Conservation (phyloP, 2,329 filamentous ascomycete genomes). For the Aschersonia sp. region DNA sequence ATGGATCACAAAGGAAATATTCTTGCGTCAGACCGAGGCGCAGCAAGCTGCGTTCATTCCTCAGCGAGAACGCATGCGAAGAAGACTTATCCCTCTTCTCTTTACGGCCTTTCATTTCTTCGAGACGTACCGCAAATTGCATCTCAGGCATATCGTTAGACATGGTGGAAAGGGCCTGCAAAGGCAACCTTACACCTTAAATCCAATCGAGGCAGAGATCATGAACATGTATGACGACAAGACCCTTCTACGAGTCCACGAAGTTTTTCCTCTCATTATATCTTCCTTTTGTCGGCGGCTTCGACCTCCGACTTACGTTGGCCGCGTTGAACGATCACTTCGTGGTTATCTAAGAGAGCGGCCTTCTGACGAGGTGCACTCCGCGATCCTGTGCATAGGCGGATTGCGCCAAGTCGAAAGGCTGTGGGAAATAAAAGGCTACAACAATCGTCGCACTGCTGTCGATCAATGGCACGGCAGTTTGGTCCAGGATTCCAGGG, state of each 20-base stretch:
- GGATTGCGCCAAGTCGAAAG: constrained; percentile 48
- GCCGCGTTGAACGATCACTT: constrained; percentile 45
- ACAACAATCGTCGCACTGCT: constrained; percentile 42
- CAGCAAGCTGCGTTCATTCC: constrained; percentile 43
- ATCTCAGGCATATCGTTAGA: constrained; percentile 40
- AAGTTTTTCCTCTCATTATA: constrained; percentile 49
- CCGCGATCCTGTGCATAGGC: constrained; percentile 44
- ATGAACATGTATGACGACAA: constrained; percentile 52
- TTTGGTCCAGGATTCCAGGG: constrained; percentile 31
- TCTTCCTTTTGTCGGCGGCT: constrained; percentile 49
- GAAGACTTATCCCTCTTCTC: constrained; percentile 46
- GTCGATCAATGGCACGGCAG: constrained; percentile 46
- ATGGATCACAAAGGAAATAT: constrained; percentile 52
- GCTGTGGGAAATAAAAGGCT: constrained; percentile 53
- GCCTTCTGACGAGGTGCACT: constrained; percentile 47
- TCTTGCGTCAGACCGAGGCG: constrained; percentile 40
- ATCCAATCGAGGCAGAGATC: constrained; percentile 47
- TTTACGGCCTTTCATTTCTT: constrained; percentile 57
- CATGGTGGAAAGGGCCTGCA: constrained; percentile 36
- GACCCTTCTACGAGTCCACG: constrained; percentile 47
- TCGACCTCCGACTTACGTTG: constrained; percentile 50
- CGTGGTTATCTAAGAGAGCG: constrained; percentile 50
- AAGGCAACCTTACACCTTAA: constrained; percentile 40
- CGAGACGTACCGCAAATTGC: constrained; percentile 46
- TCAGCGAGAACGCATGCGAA: constrained; percentile 49